Evolutionary conservation across 768 basidiomycete species (phyloP).

Genomic region (Macrolepiota fuliginosa): DNA sequence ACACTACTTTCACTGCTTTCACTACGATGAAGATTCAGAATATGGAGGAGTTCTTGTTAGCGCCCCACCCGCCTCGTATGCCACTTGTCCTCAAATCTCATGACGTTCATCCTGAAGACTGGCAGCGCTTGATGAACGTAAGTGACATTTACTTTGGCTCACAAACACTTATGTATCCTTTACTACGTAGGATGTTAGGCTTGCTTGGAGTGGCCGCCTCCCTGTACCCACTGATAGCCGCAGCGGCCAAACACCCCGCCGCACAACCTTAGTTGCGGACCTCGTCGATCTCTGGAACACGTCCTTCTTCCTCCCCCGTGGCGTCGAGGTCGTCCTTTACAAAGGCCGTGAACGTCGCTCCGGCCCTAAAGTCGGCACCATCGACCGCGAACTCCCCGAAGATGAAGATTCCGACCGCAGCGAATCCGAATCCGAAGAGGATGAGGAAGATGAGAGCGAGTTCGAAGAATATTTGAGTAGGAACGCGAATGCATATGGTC

Average conservation of each 20-base stretch:
- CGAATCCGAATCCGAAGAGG: constrained; percentile 30
- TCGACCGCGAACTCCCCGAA: constrained; percentile 54
- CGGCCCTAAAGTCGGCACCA: constrained; percentile 52
- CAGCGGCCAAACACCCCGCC: constrained; percentile 47
- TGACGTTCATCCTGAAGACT: constrained; percentile 77
- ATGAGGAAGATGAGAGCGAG: constrained; percentile 39
- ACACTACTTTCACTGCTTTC: constrained; percentile 67
- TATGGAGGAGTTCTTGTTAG: constrained; percentile 71
- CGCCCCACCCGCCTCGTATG: constrained; percentile 61
- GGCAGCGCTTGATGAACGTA: constrained; percentile 78
- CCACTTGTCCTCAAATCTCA: constrained; percentile 70
- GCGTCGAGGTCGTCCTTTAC: constrained; percentile 79
- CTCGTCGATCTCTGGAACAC: constrained; percentile 79
- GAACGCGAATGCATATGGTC: constrained; percentile 1
- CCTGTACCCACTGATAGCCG: constrained; percentile 49
- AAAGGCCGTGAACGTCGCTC: constrained; percentile 77
- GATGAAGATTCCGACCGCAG: constrained; percentile 35
- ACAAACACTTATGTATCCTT: not conserved
- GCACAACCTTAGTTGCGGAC: constrained; percentile 61
- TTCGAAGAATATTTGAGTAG: constrained; percentile 9
- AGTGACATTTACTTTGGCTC: constrained; percentile 18
- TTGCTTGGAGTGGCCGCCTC: constrained; percentile 76
- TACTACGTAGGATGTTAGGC: constrained; percentile 57
- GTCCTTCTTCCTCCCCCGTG: constrained; percentile 71
- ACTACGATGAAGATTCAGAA: constrained; percentile 69